These are phyloP conservation scores for Pseudocohnilembus persalinus DNA, from an alignment of 169 alveolate species.

Conservation along the genomic window DNA sequence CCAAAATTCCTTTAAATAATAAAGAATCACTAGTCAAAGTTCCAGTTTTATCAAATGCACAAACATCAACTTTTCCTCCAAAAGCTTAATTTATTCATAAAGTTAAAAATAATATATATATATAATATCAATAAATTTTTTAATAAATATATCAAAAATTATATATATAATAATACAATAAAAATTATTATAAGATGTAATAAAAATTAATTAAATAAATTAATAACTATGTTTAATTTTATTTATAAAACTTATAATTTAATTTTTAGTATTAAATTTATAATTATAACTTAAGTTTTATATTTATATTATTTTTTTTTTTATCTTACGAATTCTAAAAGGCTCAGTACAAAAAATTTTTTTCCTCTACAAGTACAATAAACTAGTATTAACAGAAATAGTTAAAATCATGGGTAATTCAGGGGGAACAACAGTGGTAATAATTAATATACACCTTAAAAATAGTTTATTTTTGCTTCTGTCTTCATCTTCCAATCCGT, in stretches of 20 bases:
- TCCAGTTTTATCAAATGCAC: constrained; percentile 99
- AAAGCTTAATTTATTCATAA: constrained; percentile 55
- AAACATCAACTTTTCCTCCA: constrained; percentile 89
- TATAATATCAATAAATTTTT: too few relatives aligned
- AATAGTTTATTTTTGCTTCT: constrained; percentile 88
- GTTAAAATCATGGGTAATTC: constrained; percentile 98
- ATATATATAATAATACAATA: too few relatives aligned
- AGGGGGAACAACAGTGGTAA: constrained; percentile 99
- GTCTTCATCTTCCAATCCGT: constrained; percentile 79
- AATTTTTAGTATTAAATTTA: too few relatives aligned
- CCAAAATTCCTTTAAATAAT: constrained; percentile 62
- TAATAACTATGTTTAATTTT: too few relatives aligned
- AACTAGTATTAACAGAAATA: constrained; percentile 95
- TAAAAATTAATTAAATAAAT: too few relatives aligned
- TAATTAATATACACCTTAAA: constrained; percentile 93
- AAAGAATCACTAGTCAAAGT: constrained; percentile 94
- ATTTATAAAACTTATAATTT: too few relatives aligned
- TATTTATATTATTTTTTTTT: too few relatives aligned
- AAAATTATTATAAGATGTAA: too few relatives aligned
- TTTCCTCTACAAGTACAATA: constrained; percentile 88
- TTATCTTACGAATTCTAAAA: constrained; percentile 91
- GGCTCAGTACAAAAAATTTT: constrained; percentile 98
- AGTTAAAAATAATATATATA: too few relatives aligned
- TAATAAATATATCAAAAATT: too few relatives aligned
- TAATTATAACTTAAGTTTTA: too few relatives aligned